Base-by-base conservation (phyloP, 805 yeast genomes). In the Brettanomyces custersianus region DNA sequence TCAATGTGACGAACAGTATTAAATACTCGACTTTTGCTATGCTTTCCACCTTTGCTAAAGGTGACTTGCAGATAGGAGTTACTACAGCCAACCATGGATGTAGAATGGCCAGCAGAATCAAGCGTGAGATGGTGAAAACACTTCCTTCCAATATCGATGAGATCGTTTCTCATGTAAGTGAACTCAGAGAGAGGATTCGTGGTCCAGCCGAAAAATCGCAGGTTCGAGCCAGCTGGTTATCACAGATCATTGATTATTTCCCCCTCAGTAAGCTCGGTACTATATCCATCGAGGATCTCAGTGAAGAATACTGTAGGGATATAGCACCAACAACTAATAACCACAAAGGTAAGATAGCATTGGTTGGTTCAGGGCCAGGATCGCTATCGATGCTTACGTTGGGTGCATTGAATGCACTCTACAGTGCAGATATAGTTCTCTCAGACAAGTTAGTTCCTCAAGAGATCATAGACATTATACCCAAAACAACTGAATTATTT, bases 291-390 rank as follows among this genome's bases (percentile, higher is more conserved):
- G 72, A 72, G 12, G 81, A 79, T 44, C 63, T 83, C 36, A 55
- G 72, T 2, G 55, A 57, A 10, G 12, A 12, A 40, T 52, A 4
- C 45, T 24, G 20, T n/a, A 18, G 13, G 6, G 11, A 12, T 13
- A 33, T 17, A 20, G 31, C 29, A 7, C 22, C 26, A 13, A 22
- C 18, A 5, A 45, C 44, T 19, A 26, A 22, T 10, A 12, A 13
- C n/a, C 9, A 12, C 16, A 55, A 48, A 32, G 94, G 94, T 1
- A 44, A 66, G 2, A 79, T 88, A 9, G 73, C 92, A 2, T 65
- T 90, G n/a, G 87, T 90, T 15, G 97, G 97, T 1, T 71, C 95
- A 2, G 97, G 97, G 0, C 96, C 97, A 0, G 97, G 97, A 0
- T 74, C 90, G 2, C 72, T 82, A 0, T 79, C 86, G 2, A 68